Conservation (phyloP, 129 eudicot species). For the Centaurea solstitialis region DNA sequence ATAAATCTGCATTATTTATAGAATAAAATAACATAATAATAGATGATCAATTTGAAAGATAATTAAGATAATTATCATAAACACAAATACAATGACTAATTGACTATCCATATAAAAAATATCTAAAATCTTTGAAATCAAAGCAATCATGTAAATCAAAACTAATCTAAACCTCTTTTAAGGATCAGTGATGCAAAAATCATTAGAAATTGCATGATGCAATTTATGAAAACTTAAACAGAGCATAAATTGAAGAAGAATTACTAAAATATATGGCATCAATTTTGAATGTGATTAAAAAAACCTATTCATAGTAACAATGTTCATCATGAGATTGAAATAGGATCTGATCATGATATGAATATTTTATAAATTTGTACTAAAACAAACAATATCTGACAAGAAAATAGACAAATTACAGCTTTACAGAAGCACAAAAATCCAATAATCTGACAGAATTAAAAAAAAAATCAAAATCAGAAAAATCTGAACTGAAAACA, state of each 20-base stretch:
- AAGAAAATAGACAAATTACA: neutral
- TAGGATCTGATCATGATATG: neutral
- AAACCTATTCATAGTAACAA: neutral
- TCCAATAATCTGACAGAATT: neutral
- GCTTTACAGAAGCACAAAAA: neutral
- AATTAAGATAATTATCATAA: neutral
- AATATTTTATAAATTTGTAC: neutral
- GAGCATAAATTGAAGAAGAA: neutral
- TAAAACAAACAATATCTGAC: conserved; percentile 5
- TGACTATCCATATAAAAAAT: neutral
- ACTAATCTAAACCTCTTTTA: neutral
- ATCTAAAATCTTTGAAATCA: neutral
- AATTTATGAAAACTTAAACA: neutral
- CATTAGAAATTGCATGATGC: neutral
- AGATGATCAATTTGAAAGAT: neutral
- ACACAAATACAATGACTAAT: neutral
- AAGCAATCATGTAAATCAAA: neutral
- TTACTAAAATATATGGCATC: neutral
- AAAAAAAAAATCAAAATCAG: neutral
- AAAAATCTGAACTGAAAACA: neutral
- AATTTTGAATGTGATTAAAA: neutral
- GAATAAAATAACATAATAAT: neutral
- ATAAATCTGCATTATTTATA: neutral
- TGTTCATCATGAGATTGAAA: conserved; percentile 5
- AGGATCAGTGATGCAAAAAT: neutral